Base-by-base conservation (phyloP, 768 basidiomycete species). In the Phylloporus arenicola region DNA sequence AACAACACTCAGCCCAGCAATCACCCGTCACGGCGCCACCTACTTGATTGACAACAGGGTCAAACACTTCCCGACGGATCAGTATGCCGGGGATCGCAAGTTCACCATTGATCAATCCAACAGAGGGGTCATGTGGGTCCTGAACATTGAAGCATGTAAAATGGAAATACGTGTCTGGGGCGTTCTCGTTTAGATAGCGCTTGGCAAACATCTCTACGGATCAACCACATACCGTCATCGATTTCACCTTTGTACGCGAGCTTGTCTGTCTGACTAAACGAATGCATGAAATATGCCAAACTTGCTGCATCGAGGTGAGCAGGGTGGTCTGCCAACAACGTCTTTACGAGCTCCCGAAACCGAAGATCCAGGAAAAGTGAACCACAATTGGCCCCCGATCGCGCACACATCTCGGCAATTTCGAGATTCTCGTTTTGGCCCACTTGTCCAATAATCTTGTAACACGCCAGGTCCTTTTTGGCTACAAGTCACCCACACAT, bases 61-160 rank as follows among this genome's bases (percentile, higher is more conserved):
- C 90, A 58, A 93, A 94, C 9, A 93, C 91, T 64, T 90, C 86
- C 55, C 79, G 73, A 27, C 91, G 82, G 46, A 94, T 73, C 19
- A 91, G 68, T 55, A 78, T 83, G 16, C 91, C 91, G 3, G 88
- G 87, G 56, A 93, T 88, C 12, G 81, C 81, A 3, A 94, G 75
- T 65, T 94, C 85, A 2, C 91, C 91, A 58, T 92, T 86, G 52
- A 86, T 72, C 47, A 92, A 70, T 1, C 91, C 91, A 20, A 92
- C 87, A 22, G 77, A 73, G 1, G 85, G 78, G 65, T 93, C 91
- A 59, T 90, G 78, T 8, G 84, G 82, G 62, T 91, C 88, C 57
- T 88, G 83, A 14, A 84, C 82, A 56, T 92, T 92, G 75, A 93
- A 93, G 67, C 88, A 92, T 29, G 83, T 92, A 67, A 92, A 93